Evolutionary conservation across 345 rosid species (phyloP), one percentile per base, ranked within the genome.

Genomic region (Firmiana major): DNA sequence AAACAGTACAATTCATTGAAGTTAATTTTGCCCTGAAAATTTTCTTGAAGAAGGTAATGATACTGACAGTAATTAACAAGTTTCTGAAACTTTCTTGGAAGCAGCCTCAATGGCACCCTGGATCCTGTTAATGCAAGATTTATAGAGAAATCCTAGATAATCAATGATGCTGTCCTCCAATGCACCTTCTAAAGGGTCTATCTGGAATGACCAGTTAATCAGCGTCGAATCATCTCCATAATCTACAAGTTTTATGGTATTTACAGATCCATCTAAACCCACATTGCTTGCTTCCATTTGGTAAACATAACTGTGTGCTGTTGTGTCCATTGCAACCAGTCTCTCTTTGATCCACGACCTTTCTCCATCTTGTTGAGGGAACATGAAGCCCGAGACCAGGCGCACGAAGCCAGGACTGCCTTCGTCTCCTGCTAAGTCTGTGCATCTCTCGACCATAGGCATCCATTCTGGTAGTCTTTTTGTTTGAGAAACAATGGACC

Each of bases 271-370:
- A 79, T 85, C 91, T 63, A 87, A 75, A 1, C 89, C 92, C 3
- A 83, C 86, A 65, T 87, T 86, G 79, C 87, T 85, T 67, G 90
- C 87, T 68, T 87, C 89, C 91, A 82, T 80, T 79, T 62, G 75
- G 77, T 86, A 86, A 43, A 68, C 85, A 48, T 87, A 89, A 76
- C 28, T 68, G 51, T 75, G 75, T n/a, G 82, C 64, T 40, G 68
- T 62, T 1, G 79, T 38, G 34, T 90, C 88, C 77, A 87, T 84
- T n/a, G 84, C 86, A 58, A 84, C 82, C 67, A 87, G 75, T 78
- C 80, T 87, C 81, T 87, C 90, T 74, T 86, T 87, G 78, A 87
- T 87, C 91, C 92, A 84, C 11, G 91, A 89, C 77, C 91, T 81
- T 64, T 86, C 86, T 48, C 89, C 87, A 22, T 87, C 86, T 9